Conservation (phyloP, 192 early-diverging fungal genomes). For the Obelidium mucronatum region DNA sequence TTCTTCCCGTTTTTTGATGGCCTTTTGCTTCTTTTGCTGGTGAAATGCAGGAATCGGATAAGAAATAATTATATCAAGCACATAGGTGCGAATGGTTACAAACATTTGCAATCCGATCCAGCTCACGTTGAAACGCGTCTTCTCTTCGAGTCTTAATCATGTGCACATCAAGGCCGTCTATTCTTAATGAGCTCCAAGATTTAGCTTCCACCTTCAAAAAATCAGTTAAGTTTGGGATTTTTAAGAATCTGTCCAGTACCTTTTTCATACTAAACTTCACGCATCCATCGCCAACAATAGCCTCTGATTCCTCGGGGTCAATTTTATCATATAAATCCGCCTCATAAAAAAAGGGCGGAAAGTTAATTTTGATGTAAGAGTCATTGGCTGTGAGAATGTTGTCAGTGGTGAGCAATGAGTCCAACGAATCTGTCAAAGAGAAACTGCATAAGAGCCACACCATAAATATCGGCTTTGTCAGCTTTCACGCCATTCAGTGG, state of each 20-base stretch:
- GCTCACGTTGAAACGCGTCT: constrained; percentile 38
- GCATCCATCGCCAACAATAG: constrained; percentile 47
- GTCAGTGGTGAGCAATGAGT: neutral
- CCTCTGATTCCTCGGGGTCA: constrained; percentile 44
- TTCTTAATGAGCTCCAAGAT: constrained; percentile 27
- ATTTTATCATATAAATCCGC: constrained; percentile 49
- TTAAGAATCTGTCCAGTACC: constrained; percentile 15
- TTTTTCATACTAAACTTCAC: constrained; percentile 53
- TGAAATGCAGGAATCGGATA: neutral
- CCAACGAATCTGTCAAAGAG: neutral
- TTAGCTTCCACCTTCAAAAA: constrained; percentile 20
- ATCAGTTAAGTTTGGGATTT: neutral
- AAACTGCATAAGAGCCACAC: constrained; percentile 20
- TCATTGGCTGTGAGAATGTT: constrained; percentile 45
- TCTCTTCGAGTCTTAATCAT: constrained; percentile 28
- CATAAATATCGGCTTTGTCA: constrained; percentile 56
- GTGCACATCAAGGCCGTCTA: neutral
- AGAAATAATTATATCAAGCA: neutral
- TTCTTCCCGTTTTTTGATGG: constrained; percentile 43
- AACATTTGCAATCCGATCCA: constrained; percentile 42
- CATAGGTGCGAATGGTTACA: neutral
- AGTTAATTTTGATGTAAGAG: constrained; percentile 61
- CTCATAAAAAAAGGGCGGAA: constrained; percentile 61
- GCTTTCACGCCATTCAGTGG: constrained; percentile 49
- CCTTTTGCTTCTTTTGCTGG: constrained; percentile 40